Base-by-base conservation (phyloP, 2,329 filamentous ascomycete genomes). In the Aaosphaeria arxii region DNA sequence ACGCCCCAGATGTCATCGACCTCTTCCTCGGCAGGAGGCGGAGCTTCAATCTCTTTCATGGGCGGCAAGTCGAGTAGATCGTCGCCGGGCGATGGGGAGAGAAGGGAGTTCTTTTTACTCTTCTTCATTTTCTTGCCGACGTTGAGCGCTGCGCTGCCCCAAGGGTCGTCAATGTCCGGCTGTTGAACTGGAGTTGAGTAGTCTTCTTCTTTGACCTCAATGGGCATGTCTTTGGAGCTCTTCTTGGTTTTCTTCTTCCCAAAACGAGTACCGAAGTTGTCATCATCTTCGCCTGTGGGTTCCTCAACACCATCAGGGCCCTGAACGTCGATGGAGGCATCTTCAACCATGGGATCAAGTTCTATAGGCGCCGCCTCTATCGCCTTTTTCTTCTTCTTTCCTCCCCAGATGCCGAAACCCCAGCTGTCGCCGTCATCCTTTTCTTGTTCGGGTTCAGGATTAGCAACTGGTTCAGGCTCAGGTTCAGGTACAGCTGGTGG, bases 251-350 rank as follows among this genome's bases (percentile, higher is more conserved):
- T 69, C 45, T 63, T 82, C 51, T 78, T 81, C 5, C 77, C 74
- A 44, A 76, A 80, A 74, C 81, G 84, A 42, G 78, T 77, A 50
- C 72, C 77, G 63, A 81, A 82, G 55, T 81, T 80, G 48, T 79
- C 79, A 46, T 80, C 77, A 11, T 73, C 70, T 30, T 77, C 74
- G 11, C 66, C 66, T 48, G 74, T 74, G 2, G 77, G 74, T 56
- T 80, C 78, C 48, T 79, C 75, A 6, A 80, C 69, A 28, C 64
- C 71, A 52, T 75, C 75, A n/a, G 77, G 74, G 47, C 69, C 67
- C 55, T 74, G 71, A 6, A 72, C 55, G 33, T 56, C 52, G 11
- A 24, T 24, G 17, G 61, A 53, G 11, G 51, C 35, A 29, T 64
- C 63, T 44, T 66, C 66, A 11, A 63, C 52, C 28, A 59, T 55